Conservation (phyloP, 257 asterid genomes). For the Paraleonurus japonicus region DNA sequence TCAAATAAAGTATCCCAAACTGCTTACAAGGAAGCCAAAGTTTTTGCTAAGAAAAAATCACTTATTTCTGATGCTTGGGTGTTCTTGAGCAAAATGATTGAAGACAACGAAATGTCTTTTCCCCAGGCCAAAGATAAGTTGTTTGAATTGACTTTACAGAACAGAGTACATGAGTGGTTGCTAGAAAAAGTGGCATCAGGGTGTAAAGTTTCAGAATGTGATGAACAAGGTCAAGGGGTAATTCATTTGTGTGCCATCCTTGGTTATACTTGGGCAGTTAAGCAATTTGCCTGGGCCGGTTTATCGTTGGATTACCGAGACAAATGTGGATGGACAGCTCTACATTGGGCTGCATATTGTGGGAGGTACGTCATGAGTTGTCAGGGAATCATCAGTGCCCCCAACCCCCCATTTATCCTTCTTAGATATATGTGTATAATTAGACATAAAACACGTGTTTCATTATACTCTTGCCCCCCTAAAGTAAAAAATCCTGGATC, state of each 20-base stretch:
- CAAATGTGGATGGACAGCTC: conserved; percentile 93
- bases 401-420: too few species aligned
- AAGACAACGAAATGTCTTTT: conserved; percentile 48
- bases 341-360: conserved; percentile 94
- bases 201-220: conserved; percentile 63
- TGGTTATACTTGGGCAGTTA: conserved; percentile 87
- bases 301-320: conserved; percentile 91
- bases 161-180: conserved; percentile 76
- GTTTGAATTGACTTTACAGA: conserved; percentile 74
- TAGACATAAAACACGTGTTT: too few species aligned
- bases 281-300: conserved; percentile 78
- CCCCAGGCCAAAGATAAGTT: conserved; percentile 70
- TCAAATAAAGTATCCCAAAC: conserved; percentile 50
- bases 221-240: conserved; percentile 89
- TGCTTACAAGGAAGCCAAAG: conserved; percentile 69
- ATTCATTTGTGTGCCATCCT: conserved; percentile 95
- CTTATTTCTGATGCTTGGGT: conserved; percentile 53
- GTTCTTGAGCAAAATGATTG: conserved; percentile 49
- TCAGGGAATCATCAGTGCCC: neutral
- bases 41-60: conserved; percentile 55
- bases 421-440: too few species aligned
- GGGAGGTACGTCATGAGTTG: conserved; percentile 64
- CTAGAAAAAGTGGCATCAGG: conserved; percentile 70
- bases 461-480: too few species aligned
- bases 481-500: too few species aligned